Conservation (phyloP, 2,329 filamentous ascomycete genomes). For the Colletotrichum cereale region DNA sequence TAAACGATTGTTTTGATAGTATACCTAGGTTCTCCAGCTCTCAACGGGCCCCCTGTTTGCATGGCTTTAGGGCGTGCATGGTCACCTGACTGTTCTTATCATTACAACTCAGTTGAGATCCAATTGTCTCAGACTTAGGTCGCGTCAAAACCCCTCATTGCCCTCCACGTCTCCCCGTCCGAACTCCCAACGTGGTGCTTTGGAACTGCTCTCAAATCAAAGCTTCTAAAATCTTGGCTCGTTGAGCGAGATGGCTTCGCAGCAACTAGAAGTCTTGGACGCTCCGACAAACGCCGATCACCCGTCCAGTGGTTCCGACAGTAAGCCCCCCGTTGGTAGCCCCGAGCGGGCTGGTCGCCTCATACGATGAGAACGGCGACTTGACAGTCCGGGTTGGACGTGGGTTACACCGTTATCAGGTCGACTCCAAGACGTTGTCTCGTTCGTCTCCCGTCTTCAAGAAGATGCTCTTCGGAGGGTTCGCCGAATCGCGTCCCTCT, state of each 20-base stretch:
- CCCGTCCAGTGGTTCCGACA: neutral
- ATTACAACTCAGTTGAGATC: too few species aligned
- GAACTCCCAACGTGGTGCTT: too few species aligned
- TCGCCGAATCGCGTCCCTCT: constrained; percentile 42
- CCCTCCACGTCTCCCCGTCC: neutral
- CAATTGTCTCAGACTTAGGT: too few species aligned
- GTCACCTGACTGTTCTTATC: too few species aligned
- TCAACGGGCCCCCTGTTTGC: too few species aligned
- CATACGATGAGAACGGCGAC: neutral
- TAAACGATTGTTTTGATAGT: too few species aligned
- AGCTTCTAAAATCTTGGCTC: too few species aligned
- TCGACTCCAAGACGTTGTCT: constrained; percentile 37
- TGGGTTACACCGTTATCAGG: neutral
- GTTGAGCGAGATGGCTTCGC: neutral
- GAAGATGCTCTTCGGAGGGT: constrained; percentile 46
- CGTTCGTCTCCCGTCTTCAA: constrained; percentile 47
- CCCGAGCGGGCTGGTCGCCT: neutral
- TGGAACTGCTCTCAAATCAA: too few species aligned
- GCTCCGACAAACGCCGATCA: neutral
- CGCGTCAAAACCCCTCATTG: too few species aligned
- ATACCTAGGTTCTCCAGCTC: too few species aligned
- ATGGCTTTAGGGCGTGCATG: too few species aligned
- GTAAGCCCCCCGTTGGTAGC: rapidly evolving
- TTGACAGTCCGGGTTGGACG: neutral
- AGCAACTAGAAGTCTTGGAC: neutral